phyloP scores from a whole-genome alignment of 257 asterid genomes.

The Nemophila menziesii region DNA sequence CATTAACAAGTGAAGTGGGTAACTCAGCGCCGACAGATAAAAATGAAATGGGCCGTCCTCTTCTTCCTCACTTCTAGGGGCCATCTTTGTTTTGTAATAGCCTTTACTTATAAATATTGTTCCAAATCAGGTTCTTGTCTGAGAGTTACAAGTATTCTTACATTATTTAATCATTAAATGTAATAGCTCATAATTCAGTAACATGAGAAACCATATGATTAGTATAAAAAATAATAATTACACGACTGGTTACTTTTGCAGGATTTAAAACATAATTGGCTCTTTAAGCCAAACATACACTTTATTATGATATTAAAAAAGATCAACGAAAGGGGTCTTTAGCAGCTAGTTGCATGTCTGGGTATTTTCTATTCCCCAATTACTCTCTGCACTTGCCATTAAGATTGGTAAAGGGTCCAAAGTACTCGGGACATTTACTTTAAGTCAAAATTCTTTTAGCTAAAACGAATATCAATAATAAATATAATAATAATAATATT shows the following conservation, averaged over 20 bases:
- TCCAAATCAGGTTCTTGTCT: slow-evolving; percentile 40
- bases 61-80: slow-evolving; percentile 44
- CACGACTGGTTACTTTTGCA: slow-evolving; percentile 10
- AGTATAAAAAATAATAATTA: slow-evolving; percentile 27
- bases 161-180: slow-evolving; percentile 19
- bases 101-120: slow-evolving; percentile 25
- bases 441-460: too few relatives aligned
- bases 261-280: slow-evolving; percentile 17
- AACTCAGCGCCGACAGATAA: slow-evolving; percentile 36
- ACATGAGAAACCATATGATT: slow-evolving; percentile 66
- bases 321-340: slow-evolving; percentile 2
- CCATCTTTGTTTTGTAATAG: slow-evolving; percentile 22
- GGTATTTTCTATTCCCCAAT: slow-evolving; percentile 1
- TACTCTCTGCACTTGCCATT: slow-evolving; percentile 9
- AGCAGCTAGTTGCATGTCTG: slow-evolving; percentile 8
- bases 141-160: slow-evolving; percentile 16
- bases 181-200: slow-evolving; percentile 55
- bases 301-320: slow-evolving; percentile 11
- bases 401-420: too few relatives aligned
- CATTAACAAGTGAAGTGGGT: slow-evolving; percentile 27
- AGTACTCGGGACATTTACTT: too few relatives aligned
- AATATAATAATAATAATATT: too few relatives aligned
- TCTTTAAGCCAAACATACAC: slow-evolving; percentile 39
- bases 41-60: slow-evolving; percentile 45
- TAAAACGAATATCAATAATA: too few relatives aligned